Evolutionary conservation across 495 filamentous ascomycete genomes (phyloP).

Genomic region (Penicillium soppii): DNA sequence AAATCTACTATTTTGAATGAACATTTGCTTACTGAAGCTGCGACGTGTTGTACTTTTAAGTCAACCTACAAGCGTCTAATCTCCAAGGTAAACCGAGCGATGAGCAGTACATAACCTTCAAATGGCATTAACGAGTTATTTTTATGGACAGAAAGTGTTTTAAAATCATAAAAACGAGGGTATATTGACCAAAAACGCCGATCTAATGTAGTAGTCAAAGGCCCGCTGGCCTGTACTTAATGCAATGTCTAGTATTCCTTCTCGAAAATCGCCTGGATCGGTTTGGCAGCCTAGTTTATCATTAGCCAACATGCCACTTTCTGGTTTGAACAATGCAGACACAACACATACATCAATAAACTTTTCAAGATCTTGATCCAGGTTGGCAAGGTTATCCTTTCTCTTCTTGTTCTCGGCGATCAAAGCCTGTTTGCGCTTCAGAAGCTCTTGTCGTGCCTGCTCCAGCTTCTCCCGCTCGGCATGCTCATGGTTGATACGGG

Average conservation of each 20-base stretch:
- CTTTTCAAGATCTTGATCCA: slow-evolving; percentile 86
- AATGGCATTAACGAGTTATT: background rate
- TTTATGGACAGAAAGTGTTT: background rate
- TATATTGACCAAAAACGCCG: slow-evolving; percentile 40
- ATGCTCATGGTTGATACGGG: slow-evolving; percentile 89
- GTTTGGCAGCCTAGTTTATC: slow-evolving; percentile 68
- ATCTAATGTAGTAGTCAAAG: slow-evolving; percentile 18
- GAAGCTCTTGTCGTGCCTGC: slow-evolving; percentile 76
- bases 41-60: too few relatives aligned
- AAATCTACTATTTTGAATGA: too few relatives aligned
- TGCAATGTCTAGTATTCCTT: slow-evolving; percentile 55
- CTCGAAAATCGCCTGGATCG: slow-evolving; percentile 79
- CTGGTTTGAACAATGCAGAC: background rate
- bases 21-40: too few relatives aligned
- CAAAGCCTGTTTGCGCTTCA: slow-evolving; percentile 87
- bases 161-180: slow-evolving; percentile 21
- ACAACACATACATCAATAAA: slow-evolving; percentile 65
- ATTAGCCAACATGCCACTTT: background rate
- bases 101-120: background rate
- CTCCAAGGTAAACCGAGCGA: too few relatives aligned
- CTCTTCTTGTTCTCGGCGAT: slow-evolving; percentile 94
- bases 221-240: slow-evolving; percentile 7
- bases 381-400: slow-evolving; percentile 84
- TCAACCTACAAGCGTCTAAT: too few relatives aligned
- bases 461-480: slow-evolving; percentile 83